Conservation (phyloP, 1,284 basidiomycete species). For the Gymnopus androsaceus region DNA sequence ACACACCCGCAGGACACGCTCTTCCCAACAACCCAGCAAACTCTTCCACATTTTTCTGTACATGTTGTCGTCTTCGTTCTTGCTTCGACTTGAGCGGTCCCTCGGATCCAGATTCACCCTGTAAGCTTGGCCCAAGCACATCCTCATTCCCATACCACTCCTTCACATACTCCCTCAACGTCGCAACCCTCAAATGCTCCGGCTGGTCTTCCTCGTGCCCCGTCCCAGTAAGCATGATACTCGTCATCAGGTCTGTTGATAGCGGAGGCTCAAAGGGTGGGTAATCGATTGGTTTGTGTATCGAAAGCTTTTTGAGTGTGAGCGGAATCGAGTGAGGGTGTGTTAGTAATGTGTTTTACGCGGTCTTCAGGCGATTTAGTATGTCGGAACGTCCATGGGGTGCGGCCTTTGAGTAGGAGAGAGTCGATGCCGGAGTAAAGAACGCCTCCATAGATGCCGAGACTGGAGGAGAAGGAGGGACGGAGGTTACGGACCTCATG, state of each 20-base stretch:
- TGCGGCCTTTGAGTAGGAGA: slow-evolving; percentile 82
- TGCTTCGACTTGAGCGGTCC: slow-evolving; percentile 51
- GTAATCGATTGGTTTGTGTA: slow-evolving; percentile 84
- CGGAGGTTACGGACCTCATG: slow-evolving; percentile 92
- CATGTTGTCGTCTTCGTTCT: slow-evolving; percentile 63
- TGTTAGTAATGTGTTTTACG: slow-evolving; percentile 10
- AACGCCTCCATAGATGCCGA: slow-evolving; percentile 90
- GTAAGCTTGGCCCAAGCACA: too few species aligned
- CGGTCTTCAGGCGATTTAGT: slow-evolving; percentile 21
- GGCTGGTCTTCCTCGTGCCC: slow-evolving; percentile 98
- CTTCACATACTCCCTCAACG: slow-evolving; percentile 45
- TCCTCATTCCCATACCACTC: slow-evolving; percentile 37
- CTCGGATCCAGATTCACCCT: too few species aligned
- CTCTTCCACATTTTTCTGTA: slow-evolving; percentile 74
- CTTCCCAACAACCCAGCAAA: slow-evolving; percentile 87
- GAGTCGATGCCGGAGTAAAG: slow-evolving; percentile 91
- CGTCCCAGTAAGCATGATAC: slow-evolving; percentile 89
- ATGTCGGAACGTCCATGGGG: slow-evolving; percentile 87
- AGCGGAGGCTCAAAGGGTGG: slow-evolving; percentile 89
- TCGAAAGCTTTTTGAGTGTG: slow-evolving; percentile 63
- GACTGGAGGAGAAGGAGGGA: slow-evolving; percentile 81
- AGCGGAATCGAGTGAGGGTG: slow-evolving; percentile 62
- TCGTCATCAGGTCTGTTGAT: slow-evolving; percentile 93
- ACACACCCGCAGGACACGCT: slow-evolving; percentile 95
- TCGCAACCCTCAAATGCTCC: slow-evolving; percentile 76